Conservation (phyloP, 192 early-diverging fungal species). For the Backusella macrospora region DNA sequence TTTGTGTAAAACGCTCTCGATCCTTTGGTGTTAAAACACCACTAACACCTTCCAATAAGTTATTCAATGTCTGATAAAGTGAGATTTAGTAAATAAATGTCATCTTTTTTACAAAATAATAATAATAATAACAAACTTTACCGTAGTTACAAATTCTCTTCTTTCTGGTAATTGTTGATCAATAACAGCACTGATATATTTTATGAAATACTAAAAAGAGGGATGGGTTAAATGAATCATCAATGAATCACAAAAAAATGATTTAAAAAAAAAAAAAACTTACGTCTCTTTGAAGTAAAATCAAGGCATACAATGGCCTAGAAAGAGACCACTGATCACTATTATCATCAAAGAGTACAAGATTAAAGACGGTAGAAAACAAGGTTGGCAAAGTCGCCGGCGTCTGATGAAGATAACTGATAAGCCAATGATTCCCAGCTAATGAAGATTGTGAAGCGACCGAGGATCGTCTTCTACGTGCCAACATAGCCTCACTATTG, state of each 20-base stretch:
- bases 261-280: neutral
- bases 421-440: slow-evolving; percentile 54
- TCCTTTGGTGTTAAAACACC: slow-evolving; percentile 52
- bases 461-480: slow-evolving; percentile 5
- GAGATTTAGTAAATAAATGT: neutral
- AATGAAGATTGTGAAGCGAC: slow-evolving; percentile 27
- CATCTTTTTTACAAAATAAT: neutral
- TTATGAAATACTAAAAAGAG: slow-evolving; percentile 51
- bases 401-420: slow-evolving; percentile 55
- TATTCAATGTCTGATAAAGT: slow-evolving; percentile 45
- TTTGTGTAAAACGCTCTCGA: slow-evolving; percentile 71
- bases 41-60: slow-evolving; percentile 66
- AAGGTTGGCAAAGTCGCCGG: slow-evolving; percentile 66
- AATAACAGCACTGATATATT: slow-evolving; percentile 58
- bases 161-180: slow-evolving; percentile 54
- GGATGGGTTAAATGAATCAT: no score
- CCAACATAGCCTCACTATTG: slow-evolving; percentile 11
- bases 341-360: slow-evolving; percentile 79
- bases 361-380: slow-evolving; percentile 69
- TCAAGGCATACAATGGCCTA: slow-evolving; percentile 77
- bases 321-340: slow-evolving; percentile 84
- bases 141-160: slow-evolving; percentile 41
- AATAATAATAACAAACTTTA: slow-evolving; percentile 6
- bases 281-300: slow-evolving; percentile 73
- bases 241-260: no score